These are phyloP conservation scores for Fusarium solani-melongenae DNA, from an alignment of 2,329 filamentous ascomycete species.

Conservation along the genomic window DNA sequence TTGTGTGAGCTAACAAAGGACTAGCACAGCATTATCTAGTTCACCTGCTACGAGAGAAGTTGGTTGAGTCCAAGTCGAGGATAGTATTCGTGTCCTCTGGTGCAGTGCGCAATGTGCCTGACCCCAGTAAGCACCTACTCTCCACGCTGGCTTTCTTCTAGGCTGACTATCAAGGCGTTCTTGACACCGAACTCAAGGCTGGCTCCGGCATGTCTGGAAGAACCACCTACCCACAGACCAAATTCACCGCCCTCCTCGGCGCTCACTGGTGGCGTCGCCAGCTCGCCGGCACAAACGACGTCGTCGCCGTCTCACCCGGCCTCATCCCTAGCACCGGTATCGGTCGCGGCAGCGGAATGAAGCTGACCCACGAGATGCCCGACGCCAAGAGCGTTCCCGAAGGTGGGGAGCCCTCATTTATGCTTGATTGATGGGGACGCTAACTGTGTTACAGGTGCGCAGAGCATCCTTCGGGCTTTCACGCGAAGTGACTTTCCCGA, in stretches of 20 bases:
- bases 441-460: conserved; percentile 51
- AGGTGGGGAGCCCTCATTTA: conserved; percentile 45
- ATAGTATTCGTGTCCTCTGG: conserved; percentile 64
- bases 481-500: conserved; percentile 59
- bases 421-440: neutral
- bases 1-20: conserved; percentile 7
- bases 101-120: conserved; percentile 54
- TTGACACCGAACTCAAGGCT: conserved; percentile 54
- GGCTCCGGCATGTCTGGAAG: conserved; percentile 47
- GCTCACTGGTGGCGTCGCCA: conserved; percentile 68
- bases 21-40: conserved; percentile 65
- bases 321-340: conserved; percentile 62
- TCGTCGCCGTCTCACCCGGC: conserved; percentile 66
- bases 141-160: fast-evolving
- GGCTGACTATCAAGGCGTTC: conserved; percentile 42
- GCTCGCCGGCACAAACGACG: conserved; percentile 54
- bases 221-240: conserved; percentile 56
- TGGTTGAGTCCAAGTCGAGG: conserved; percentile 58
- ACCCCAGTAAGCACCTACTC: conserved; percentile 45
- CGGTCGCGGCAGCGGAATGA: conserved; percentile 45
- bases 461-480: conserved; percentile 58
- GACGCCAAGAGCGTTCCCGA: conserved; percentile 61
- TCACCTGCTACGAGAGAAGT: conserved; percentile 60
- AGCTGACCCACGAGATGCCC: conserved; percentile 47
- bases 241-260: conserved; percentile 62